phyloP scores from a whole-genome alignment of 1,284 basidiomycete species.

The Ustilago esculenta region DNA sequence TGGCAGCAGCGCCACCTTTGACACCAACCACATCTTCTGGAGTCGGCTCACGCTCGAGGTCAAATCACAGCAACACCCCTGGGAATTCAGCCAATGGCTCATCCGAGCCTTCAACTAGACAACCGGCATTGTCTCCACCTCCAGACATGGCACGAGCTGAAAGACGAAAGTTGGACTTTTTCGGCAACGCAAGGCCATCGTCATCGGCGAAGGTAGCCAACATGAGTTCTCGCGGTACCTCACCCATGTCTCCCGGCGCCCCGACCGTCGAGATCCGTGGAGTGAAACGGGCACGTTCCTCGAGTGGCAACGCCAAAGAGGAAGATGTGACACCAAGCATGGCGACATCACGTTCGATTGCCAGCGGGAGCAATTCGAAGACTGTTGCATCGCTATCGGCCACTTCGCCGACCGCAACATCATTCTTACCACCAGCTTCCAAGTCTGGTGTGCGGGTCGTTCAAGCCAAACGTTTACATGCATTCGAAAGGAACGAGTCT shows the following conservation, averaged over 20 bases:
- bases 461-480: conserved; percentile 16
- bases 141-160: conserved; percentile 21
- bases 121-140: conserved; percentile 17
- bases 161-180: conserved; percentile 36
- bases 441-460: conserved; percentile 16
- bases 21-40: background rate
- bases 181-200: conserved; percentile 5
- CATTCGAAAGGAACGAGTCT: background rate
- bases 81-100: too few relatives aligned
- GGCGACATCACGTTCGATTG: too few relatives aligned
- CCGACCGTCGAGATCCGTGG: conserved; percentile 1
- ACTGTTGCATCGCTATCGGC: conserved; percentile 2
- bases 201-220: background rate
- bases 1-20: conserved; percentile 25
- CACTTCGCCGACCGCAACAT: background rate
- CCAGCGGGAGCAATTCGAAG: background rate
- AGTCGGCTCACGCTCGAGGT: background rate
- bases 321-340: too few relatives aligned
- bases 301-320: background rate
- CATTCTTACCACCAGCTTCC: background rate
- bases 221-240: conserved; percentile 8
- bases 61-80: too few relatives aligned
- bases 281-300: conserved; percentile 11
- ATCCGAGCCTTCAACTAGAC: background rate
- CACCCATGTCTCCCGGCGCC: background rate